Percentiles rank a stretch among this genome's conserved stretches.
These are phyloP conservation scores for Pythium guiyangense DNA, from an alignment of 352 stramenopile genomes.

Conservation along the genomic window DNA sequence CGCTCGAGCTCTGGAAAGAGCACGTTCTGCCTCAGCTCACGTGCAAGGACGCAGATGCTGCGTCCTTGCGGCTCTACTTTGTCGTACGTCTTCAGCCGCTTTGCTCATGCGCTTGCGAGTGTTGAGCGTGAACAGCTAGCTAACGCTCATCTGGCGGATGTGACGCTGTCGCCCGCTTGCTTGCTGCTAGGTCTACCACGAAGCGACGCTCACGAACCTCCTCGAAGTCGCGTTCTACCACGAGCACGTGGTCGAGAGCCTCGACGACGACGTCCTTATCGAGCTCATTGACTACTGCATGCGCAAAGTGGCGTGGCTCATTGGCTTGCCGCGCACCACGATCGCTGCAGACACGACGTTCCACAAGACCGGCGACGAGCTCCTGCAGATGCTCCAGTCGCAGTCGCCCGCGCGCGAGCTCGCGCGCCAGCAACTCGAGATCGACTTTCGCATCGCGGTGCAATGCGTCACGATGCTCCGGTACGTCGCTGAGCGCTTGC, in stretches of 20 bases:
- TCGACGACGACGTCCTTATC: constrained; percentile 87
- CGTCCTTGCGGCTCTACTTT: constrained; percentile 90
- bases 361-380: constrained; percentile 63
- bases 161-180: background rate
- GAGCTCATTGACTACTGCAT: constrained; percentile 93
- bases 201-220: constrained; percentile 86
- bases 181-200: constrained; percentile 72
- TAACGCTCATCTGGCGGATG: background rate
- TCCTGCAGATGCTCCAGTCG: constrained; percentile 60
- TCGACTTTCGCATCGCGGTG: constrained; percentile 85
- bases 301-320: constrained; percentile 86
- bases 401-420: constrained; percentile 58
- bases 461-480: constrained; percentile 86
- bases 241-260: constrained; percentile 83
- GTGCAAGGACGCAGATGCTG: constrained; percentile 40
- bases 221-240: constrained; percentile 89
- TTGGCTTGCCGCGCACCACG: constrained; percentile 49
- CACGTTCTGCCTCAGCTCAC: constrained; percentile 61
- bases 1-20: constrained; percentile 89
- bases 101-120: background rate
- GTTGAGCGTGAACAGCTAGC: background rate
- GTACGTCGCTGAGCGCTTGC: constrained; percentile 88
- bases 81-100: constrained; percentile 30
- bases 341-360: constrained; percentile 60
- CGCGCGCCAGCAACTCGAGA: constrained; percentile 68